Percentiles rank a stretch among this genome's conserved stretches.
Evolutionary conservation across 495 filamentous ascomycete species (phyloP).

Genomic region (Bacidia gigantensis): DNA sequence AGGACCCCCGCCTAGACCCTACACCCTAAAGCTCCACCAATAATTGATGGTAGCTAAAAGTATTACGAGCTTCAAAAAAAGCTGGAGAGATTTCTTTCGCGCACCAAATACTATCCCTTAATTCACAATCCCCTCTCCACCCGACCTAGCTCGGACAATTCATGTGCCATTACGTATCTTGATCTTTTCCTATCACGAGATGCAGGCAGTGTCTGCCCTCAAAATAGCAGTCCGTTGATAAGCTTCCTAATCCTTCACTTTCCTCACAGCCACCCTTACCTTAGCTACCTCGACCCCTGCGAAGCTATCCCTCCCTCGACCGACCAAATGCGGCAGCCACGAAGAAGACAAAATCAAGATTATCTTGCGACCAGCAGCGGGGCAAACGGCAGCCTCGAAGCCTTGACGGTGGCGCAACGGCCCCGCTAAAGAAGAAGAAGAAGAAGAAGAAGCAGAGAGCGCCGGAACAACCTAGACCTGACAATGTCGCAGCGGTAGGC

Average conservation of each 20-base stretch:
- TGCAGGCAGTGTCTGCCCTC: background rate
- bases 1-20: background rate
- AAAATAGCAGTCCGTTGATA: background rate
- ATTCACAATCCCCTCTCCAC: background rate
- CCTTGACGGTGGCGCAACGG: background rate
- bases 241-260: background rate
- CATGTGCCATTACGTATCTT: background rate
- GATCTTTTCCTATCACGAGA: background rate
- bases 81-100: background rate
- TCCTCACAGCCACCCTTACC: background rate
- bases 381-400: background rate
- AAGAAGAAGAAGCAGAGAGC: too few relatives aligned
- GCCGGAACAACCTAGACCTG: background rate
- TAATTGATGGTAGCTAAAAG: background rate
- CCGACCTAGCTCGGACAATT: background rate
- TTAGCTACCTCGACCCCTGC: background rate
- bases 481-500: background rate
- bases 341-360: background rate
- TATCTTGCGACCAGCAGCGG: background rate
- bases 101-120: background rate
- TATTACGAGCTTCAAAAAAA: background rate
- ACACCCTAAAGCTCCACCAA: background rate
- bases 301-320: background rate
- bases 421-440: background rate
- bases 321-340: background rate